Evolutionary conservation across 2,329 filamentous ascomycete genomes (phyloP).

Genomic region (Tolypocladium cylindrosporum): DNA sequence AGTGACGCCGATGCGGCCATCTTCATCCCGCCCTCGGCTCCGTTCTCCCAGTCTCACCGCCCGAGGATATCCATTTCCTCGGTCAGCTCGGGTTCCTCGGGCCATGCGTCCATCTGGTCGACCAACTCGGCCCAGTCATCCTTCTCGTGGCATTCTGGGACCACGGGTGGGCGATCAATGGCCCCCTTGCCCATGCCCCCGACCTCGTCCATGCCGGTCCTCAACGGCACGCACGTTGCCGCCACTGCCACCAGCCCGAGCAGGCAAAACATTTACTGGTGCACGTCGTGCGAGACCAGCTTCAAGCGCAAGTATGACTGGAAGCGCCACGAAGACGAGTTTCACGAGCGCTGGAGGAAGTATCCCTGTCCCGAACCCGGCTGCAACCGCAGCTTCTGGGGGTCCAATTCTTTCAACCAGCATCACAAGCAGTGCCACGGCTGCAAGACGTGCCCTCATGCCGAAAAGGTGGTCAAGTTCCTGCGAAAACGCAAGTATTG

Average conservation of each 20-base stretch:
- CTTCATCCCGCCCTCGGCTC: slow-evolving; percentile 24
- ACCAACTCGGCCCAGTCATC: slow-evolving; percentile 28
- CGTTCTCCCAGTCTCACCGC: slow-evolving; percentile 26
- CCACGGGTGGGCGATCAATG: slow-evolving; percentile 23
- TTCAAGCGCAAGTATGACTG: slow-evolving; percentile 61
- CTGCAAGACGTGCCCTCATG: slow-evolving; percentile 55
- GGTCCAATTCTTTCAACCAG: slow-evolving; percentile 58
- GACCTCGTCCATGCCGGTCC: slow-evolving; percentile 16
- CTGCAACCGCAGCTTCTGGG: slow-evolving; percentile 59
- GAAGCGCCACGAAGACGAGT: slow-evolving; percentile 61
- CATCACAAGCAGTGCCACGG: slow-evolving; percentile 57
- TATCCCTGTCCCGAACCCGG: slow-evolving; percentile 53
- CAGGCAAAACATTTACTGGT: slow-evolving; percentile 43
- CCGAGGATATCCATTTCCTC: slow-evolving; percentile 38
- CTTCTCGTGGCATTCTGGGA: slow-evolving; percentile 28
- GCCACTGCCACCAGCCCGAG: slow-evolving; percentile 17
- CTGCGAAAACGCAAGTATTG: slow-evolving; percentile 56
- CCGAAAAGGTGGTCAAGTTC: slow-evolving; percentile 52
- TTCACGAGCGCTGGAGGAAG: slow-evolving; percentile 58
- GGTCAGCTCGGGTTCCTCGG: slow-evolving; percentile 38
- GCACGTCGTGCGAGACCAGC: slow-evolving; percentile 50
- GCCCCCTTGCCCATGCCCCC: slow-evolving; percentile 25
- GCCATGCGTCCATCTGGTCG: slow-evolving; percentile 37
- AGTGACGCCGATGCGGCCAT: slow-evolving; percentile 13
- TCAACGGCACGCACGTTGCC: slow-evolving; percentile 20